Evolutionary conservation across 495 filamentous ascomycete genomes (phyloP).

Genomic region (Penicillium canescens): DNA sequence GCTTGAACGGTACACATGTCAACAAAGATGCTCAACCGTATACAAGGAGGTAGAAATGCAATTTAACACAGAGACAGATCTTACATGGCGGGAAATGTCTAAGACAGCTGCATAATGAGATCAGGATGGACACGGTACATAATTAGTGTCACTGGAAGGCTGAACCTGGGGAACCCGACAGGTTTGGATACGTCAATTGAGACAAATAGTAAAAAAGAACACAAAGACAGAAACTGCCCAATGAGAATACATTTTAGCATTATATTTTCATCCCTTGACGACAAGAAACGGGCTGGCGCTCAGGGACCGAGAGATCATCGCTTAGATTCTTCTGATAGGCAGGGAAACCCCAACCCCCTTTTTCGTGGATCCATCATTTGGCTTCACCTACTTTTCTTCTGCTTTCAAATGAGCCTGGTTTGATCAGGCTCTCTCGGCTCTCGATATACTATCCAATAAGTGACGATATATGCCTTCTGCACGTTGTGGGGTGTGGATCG

Average conservation of each 20-base stretch:
- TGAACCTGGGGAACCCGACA: neutral
- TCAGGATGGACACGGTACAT: conserved; percentile 15
- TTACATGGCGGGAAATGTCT: conserved; percentile 15
- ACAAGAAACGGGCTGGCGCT: conserved; percentile 5
- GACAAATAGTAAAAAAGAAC: neutral
- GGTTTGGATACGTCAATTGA: conserved; percentile 1
- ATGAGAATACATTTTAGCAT: neutral
- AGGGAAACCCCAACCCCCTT: conserved; percentile 7
- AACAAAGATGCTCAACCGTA: too few species aligned
- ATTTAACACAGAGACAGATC: neutral
- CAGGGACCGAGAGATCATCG: conserved; percentile 17
- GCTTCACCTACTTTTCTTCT: too few species aligned
- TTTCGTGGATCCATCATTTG: neutral
- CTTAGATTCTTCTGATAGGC: conserved; percentile 16
- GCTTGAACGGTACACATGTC: too few species aligned
- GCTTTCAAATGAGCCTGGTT: too few species aligned
- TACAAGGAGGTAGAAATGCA: too few species aligned
- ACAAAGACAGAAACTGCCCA: neutral
- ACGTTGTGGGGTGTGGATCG: conserved; percentile 34
- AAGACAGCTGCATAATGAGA: conserved; percentile 18
- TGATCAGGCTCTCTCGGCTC: too few species aligned
- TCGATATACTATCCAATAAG: too few species aligned
- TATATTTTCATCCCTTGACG: neutral
- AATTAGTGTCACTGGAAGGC: conserved; percentile 17
- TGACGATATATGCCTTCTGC: conserved; percentile 7